Evolutionary conservation across 2,329 filamentous ascomycete species (phyloP), one percentile per base, ranked within the genome.

Genomic region (Ophiocordyceps robertsii): DNA sequence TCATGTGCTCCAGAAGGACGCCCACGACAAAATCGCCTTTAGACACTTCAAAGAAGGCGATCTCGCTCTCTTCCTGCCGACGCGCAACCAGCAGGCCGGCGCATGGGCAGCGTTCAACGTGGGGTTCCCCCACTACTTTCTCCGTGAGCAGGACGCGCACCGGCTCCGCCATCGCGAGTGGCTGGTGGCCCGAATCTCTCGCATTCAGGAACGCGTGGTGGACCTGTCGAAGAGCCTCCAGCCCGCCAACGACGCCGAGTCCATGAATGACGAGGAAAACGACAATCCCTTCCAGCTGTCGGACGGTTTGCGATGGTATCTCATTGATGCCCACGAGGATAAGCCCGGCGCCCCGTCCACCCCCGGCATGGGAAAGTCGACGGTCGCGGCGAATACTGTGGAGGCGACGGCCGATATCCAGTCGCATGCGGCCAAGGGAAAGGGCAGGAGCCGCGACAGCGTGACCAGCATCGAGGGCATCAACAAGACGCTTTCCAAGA

Each of bases 81-180:
- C 92, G 0, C 75, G 90, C 31, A 96, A 95, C 57, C 89, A 96
- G 62, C 85, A 84, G 32, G 92, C 88, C 5, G 84, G 90, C 14
- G 90, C 92, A 1, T 98, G 92, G 92, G 92, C 92, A 6, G 92
- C 92, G 1, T 98, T 98, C 72, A 98, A 98, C 54, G 85, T 98
- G 29, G 90, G 89, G 1, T 94, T 90, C 46, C 92, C 92, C 9
- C 92, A 98, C 60, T 96, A 92, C 65, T 98, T 98, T 66, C 72
- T 98, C 3, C 84, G 88, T 31, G 92, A 98, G 61, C 84, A 93
- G 58, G 90, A 96, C 53, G 74, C 73, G 1, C 93, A 98, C 62
- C 82, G 86, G 46, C 69, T 98, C 6, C 78, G 82, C 29, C 81
- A 80, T 39, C 77, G 90, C 31, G 92, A 98, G 58, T 98, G 92